Percentiles rank a stretch among this genome's conserved stretches.
Evolutionary conservation across 768 basidiomycete genomes (phyloP).

Genomic region (Tulasnella sp.): DNA sequence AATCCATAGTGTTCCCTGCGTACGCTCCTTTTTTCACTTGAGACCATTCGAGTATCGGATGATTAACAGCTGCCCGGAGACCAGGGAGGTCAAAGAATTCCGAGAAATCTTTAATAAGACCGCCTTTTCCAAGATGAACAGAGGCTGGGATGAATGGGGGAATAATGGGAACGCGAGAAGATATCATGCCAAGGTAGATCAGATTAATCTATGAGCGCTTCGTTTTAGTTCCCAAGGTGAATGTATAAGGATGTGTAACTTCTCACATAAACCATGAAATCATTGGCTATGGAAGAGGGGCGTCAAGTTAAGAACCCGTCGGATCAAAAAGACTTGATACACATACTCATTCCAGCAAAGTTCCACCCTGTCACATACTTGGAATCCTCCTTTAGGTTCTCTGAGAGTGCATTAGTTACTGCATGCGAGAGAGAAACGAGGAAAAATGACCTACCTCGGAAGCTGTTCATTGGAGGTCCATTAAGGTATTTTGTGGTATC

Average conservation of each 20-base stretch:
- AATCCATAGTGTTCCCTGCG: background rate
- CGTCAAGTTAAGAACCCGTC: too few species aligned
- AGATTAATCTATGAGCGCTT: too few species aligned
- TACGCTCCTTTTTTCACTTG: slow-evolving; percentile 5
- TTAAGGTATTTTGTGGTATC: slow-evolving; percentile 4
- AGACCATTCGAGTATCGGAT: slow-evolving; percentile 8
- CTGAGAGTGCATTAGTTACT: background rate
- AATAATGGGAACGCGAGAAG: slow-evolving; percentile 6
- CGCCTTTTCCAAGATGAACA: background rate
- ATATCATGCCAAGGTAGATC: slow-evolving; percentile 10
- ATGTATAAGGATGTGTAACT: too few species aligned
- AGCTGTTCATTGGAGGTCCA: background rate
- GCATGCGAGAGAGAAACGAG: background rate
- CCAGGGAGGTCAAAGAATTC: slow-evolving; percentile 10
- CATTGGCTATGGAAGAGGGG: too few species aligned
- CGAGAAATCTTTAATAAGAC: background rate
- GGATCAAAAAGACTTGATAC: too few species aligned
- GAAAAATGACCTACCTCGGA: background rate
- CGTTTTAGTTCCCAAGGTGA: too few species aligned
- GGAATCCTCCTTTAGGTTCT: slow-evolving; percentile 6
- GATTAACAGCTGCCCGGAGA: background rate
- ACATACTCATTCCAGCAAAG: background rate
- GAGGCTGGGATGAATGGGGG: slow-evolving; percentile 7
- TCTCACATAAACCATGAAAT: background rate
- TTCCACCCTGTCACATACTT: slow-evolving; percentile 2